Evolutionary conservation across 1,139 yeast genomes (phyloP), one percentile per base, ranked within the genome.

Genomic region (Nakaseomyces nivariensis): DNA sequence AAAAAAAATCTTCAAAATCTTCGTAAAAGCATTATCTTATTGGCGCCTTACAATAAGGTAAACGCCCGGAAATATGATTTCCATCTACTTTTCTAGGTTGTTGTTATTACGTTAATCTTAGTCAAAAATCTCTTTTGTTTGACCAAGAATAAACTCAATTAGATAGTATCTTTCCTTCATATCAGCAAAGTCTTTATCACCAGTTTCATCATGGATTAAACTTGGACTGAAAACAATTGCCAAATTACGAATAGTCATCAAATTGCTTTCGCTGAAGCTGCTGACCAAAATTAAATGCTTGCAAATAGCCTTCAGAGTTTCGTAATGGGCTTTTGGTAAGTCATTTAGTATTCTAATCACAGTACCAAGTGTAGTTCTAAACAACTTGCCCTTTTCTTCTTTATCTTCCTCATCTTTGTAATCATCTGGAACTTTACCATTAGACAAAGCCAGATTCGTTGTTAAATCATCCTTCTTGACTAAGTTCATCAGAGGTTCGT

Each of bases 151-250:
- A 58, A 85, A 75, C 65, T 89, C 97, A 4, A 95, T 84, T 38
- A 83, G 79, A 47, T 79, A 85, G 58, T 87, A 88, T 63, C 95
- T 77, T 51, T 79, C 77, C 31, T 84, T 86, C 88, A 89, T 88
- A 66, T 92, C 98, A 50, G 73, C 62, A 68, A 92, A 80, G 67
- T 94, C 98, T 52, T 84, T 77, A 56, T 85, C 89, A 4, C 96
- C 95, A 32, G 81, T 76, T 52, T 75, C 71, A 59, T 89, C 96
- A 52, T 96, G 74, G 0, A 89, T 84, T 48, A 92, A 71, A 4
- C 97, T 88, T 1, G 98, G 98, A 0, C 97, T 96, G 73, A 92
- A 92, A 13, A 92, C 97, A 45, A 94, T 92, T 1, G 96, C 84
- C 52, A 92, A 69, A 61, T 94, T 89, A 66, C 82, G 82, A 57